Percentiles rank a stretch among this genome's conserved stretches.
Conservation (phyloP, 306 rosid genomes). For the Spatholobus suberectus region DNA sequence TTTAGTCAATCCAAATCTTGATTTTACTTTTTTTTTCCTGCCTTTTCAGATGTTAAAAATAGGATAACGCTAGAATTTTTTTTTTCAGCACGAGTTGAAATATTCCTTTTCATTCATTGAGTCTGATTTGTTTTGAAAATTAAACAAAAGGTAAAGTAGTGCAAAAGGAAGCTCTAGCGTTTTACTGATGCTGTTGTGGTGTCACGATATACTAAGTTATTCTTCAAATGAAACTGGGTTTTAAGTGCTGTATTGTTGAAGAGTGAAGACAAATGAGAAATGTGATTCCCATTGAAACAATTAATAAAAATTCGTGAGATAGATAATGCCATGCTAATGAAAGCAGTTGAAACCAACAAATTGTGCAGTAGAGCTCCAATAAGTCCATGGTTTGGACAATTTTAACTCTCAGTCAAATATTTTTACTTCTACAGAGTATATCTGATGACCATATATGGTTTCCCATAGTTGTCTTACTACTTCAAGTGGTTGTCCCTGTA, state of each 20-base stretch:
- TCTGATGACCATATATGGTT: neutral
- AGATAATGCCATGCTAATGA: slow-evolving; percentile 21
- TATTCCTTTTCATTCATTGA: slow-evolving; percentile 13
- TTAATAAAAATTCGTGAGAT: neutral
- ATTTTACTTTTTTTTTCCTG: neutral
- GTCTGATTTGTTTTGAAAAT: neutral
- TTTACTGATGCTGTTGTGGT: neutral
- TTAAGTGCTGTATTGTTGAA: slow-evolving; percentile 25
- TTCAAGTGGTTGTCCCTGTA: neutral
- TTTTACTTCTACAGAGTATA: slow-evolving; percentile 21
- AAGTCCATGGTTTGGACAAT: neutral
- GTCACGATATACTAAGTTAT: neutral
- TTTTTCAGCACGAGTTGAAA: neutral
- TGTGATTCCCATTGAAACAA: slow-evolving; percentile 5
- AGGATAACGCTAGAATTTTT: neutral
- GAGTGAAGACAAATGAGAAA: neutral
- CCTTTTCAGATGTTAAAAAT: neutral
- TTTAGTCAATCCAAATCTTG: neutral
- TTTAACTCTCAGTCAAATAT: neutral
- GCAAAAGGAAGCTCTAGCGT: slow-evolving; percentile 27
- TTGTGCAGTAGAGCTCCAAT: neutral
- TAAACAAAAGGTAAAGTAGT: neutral
- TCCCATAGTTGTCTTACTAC: slow-evolving; percentile 1
- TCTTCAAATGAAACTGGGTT: slow-evolving; percentile 16
- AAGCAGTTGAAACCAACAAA: slow-evolving; percentile 19